Evolutionary conservation across 106 monocot genomes (phyloP), one percentile per base, ranked within the genome.

Genomic region (Iris macrosiphon): DNA sequence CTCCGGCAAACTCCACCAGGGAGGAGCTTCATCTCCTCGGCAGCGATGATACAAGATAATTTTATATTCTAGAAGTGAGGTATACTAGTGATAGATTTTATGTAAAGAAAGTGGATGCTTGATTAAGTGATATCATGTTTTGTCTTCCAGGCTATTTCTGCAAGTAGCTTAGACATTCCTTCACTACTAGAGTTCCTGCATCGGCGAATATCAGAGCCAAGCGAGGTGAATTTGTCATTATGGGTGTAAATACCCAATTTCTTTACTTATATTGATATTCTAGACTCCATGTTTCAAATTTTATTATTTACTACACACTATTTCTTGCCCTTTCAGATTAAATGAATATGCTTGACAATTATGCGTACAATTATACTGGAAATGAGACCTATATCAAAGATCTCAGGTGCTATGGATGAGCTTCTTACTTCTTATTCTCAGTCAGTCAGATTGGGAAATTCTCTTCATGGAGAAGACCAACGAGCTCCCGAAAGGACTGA

Each of bases 121-220:
- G 16, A n/a, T n/a, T n/a, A n/a, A n/a, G n/a, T 16, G 4, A 42
- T 17, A 21, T 31, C n/a, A 18, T 40, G 25, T 24, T 4, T 29
- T 2, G 16, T 48, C n/a, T n/a, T 47, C 18, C 44, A 96, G 96
- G 96, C 90, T 44, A 98, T 98, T 72, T 75, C 96, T 70, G 75
- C 90, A 29, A 87, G 86, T 73, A 78, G 83, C 57, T 98, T 90
- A 24, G 90, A 98, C 16, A 72, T 83, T 61, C 80, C 82, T 48
- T 80, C 64, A 39, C 49, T 90, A 53, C 53, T 98, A 40, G 83
- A 87, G 40, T 98, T 98, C 63, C 74, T 98, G 47, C 96, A 98
- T 65, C 64, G 87, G 32, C 70, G 90, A 31, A 82, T 70, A 31
- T 86, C 70, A 31, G 86, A 98, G 25, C 77, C 86, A 7, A 43